These are phyloP conservation scores for Sporothrix phasma DNA, from an alignment of 2,329 filamentous ascomycete genomes.

Conservation along the genomic window DNA sequence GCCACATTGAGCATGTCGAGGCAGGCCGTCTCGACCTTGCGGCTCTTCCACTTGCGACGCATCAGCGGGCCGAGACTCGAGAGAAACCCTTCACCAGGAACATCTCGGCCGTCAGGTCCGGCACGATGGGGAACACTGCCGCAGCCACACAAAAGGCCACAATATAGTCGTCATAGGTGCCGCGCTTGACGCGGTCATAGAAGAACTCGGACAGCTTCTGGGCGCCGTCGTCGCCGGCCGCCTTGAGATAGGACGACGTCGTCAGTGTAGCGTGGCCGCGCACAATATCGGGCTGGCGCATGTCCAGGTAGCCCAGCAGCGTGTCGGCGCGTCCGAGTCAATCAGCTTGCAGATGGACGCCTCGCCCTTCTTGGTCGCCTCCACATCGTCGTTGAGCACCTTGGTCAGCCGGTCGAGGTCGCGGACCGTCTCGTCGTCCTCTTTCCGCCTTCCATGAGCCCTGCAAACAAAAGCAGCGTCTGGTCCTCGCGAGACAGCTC, in stretches of 20 bases:
- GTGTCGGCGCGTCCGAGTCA: slow-evolving; percentile 70
- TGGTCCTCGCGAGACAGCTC: slow-evolving; percentile 42
- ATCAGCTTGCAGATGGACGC: slow-evolving; percentile 51
- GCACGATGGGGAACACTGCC: slow-evolving; percentile 75
- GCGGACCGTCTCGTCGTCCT: slow-evolving; percentile 60
- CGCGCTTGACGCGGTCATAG: slow-evolving; percentile 57
- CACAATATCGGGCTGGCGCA: slow-evolving; percentile 63
- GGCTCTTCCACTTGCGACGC: slow-evolving; percentile 70
- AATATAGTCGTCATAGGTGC: slow-evolving; percentile 79
- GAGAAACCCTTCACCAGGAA: slow-evolving; percentile 84
- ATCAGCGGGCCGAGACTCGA: slow-evolving; percentile 66
- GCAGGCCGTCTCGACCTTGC: slow-evolving; percentile 75
- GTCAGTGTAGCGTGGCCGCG: slow-evolving; percentile 74
- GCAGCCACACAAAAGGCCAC: slow-evolving; percentile 89
- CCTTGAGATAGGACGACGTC: slow-evolving; percentile 73
- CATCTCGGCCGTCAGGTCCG: slow-evolving; percentile 61
- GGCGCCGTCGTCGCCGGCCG: slow-evolving; percentile 60
- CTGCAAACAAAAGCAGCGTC: slow-evolving; percentile 70
- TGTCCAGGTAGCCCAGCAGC: slow-evolving; percentile 75
- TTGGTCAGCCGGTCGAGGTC: slow-evolving; percentile 50
- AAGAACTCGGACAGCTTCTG: slow-evolving; percentile 66
- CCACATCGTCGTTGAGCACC: slow-evolving; percentile 46
- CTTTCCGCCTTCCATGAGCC: slow-evolving; percentile 85
- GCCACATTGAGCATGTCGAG: slow-evolving; percentile 86
- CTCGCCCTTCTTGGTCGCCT: slow-evolving; percentile 34